These are phyloP conservation scores for Arabidopsis lyrata DNA, from an alignment of 441 rosid species.

Conservation along the genomic window DNA sequence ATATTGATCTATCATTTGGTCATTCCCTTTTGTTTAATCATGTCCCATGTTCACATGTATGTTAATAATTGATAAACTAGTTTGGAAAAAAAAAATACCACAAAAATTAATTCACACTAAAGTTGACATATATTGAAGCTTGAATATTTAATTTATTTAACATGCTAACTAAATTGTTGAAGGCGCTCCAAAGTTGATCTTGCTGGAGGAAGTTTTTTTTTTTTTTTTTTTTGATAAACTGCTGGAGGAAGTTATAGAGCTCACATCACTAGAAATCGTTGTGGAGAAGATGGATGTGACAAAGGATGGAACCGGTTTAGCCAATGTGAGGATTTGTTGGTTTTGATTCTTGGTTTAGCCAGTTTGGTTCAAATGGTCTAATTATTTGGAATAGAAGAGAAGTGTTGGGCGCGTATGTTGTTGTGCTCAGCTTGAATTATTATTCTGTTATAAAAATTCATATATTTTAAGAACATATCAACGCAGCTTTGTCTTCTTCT, in stretches of 20 bases:
- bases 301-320: neutral
- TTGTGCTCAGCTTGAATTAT: neutral
- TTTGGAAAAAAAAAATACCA: neutral
- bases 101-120: neutral
- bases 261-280: neutral
- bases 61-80: neutral
- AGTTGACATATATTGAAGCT: neutral
- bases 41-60: conserved; percentile 14
- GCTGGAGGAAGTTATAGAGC: neutral
- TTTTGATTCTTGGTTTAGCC: neutral
- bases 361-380: neutral
- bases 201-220: neutral
- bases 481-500: neutral
- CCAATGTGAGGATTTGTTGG: neutral
- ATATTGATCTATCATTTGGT: neutral
- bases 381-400: neutral
- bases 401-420: neutral
- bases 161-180: neutral
- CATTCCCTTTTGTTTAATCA: conserved; percentile 4
- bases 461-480: neutral
- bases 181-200: neutral
- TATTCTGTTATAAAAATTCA: neutral
- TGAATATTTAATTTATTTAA: neutral
- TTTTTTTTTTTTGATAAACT: too few species aligned
- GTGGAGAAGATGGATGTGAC: neutral